Evolutionary conservation across 2,329 filamentous ascomycete species (phyloP), one percentile per base, ranked within the genome.

Genomic region (Epichloe gansuensis): DNA sequence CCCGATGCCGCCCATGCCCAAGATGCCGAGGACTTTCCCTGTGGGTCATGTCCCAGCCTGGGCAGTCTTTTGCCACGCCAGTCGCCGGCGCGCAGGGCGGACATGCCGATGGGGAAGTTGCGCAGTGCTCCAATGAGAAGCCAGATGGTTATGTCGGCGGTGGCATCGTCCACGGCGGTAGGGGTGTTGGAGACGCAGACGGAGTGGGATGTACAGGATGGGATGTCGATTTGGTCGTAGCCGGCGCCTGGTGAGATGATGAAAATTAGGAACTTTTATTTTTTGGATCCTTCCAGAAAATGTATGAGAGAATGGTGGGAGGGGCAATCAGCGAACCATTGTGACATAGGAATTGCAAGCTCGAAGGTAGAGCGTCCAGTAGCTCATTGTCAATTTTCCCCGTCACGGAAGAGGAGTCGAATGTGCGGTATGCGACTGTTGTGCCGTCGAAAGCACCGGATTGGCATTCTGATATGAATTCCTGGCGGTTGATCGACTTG

Each of bases 1-100:
- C 0, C 89, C 88, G 55, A 94, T 93, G 2, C 88, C 87, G 21
- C 88, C 88, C 87, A 93, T 91, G 6, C 88, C 88, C 42, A 94
- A 66, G 55, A 94, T 89, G 0, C 88, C 88, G 5, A 94, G 74
- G 1, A 83, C 72, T 67, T 91, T 93, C 38, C 85, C 65, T 86
- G 75, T 1, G 88, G 88, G 62, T 93, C 88, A 63, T 87, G 85
- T 12, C 88, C 88, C 5, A 82, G 70, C 0, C 82, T 75, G 1
- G 78, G 75, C 6, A 72, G 66, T 3, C 74, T 72, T 4, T 67
- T 65, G 4, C 85, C 86, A 50, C 80, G 76, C 85, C 86, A 94
- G 53, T 80, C 70, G 1, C 83, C 82, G 23, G 75, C 71, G 38
- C 88, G 80, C 9, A 91, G 73, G 12, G 77, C 73, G 4, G 75